Conservation (phyloP, 495 filamentous ascomycete genomes). For the Achaetomiella virescens region DNA sequence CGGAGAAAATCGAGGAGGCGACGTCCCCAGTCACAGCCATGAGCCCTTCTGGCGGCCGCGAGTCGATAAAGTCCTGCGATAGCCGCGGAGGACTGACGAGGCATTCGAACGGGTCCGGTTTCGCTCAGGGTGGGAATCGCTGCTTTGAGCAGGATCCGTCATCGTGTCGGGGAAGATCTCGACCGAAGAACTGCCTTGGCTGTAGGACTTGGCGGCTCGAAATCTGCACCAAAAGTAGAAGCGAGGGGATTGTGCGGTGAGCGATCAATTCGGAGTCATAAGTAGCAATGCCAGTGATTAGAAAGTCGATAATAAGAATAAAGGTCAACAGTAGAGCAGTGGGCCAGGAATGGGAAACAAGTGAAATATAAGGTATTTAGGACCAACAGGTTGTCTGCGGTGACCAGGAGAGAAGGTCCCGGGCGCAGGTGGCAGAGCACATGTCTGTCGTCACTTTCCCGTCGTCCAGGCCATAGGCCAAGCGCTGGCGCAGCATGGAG, state of each 20-base stretch:
- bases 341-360: background rate
- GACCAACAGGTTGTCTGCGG: constrained; percentile 5
- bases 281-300: too few species aligned
- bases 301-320: too few species aligned
- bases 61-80: constrained; percentile 42
- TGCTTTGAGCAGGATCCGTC: too few species aligned
- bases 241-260: too few species aligned
- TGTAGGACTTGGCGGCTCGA: background rate
- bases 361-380: background rate
- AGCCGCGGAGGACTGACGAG: constrained; percentile 34
- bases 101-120: constrained; percentile 19
- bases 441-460: background rate
- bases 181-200: background rate
- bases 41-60: constrained; percentile 45
- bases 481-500: background rate
- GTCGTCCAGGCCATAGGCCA: background rate
- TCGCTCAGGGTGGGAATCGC: background rate
- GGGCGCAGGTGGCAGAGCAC: background rate
- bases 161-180: too few species aligned
- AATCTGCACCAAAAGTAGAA: too few species aligned
- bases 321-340: background rate
- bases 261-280: too few species aligned
- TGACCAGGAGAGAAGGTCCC: background rate
- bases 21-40: constrained; percentile 47
- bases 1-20: constrained; percentile 20